Evolutionary conservation across 2,329 filamentous ascomycete genomes (phyloP).

Genomic region (Coniochaeta hoffmannii): DNA sequence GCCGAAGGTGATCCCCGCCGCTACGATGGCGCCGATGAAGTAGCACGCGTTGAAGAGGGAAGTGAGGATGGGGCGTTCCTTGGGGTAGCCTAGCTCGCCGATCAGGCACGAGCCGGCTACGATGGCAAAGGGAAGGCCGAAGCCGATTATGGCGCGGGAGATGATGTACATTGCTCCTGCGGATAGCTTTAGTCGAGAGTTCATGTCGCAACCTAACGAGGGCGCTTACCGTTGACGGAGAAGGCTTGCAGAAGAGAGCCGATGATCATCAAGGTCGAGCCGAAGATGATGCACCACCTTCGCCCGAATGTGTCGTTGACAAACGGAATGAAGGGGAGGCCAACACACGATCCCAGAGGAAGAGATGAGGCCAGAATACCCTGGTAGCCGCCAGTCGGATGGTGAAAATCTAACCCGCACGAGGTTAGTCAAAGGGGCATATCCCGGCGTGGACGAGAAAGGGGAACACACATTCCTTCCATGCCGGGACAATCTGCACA

Average conservation of each 20-base stretch:
- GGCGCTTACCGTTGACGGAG: constrained; percentile 29
- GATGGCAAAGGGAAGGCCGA: constrained; percentile 54
- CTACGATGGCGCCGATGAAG: constrained; percentile 44
- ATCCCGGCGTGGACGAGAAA: neutral
- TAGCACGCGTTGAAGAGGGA: constrained; percentile 33
- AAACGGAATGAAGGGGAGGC: constrained; percentile 42
- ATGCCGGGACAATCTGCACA: constrained; percentile 28
- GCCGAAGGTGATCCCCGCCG: constrained; percentile 40
- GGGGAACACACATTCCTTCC: constrained; percentile 23
- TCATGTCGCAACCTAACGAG: neutral
- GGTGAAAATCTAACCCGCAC: constrained; percentile 17
- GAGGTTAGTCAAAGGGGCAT: neutral
- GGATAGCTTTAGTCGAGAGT: neutral
- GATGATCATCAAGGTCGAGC: constrained; percentile 42
- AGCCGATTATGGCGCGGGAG: constrained; percentile 51
- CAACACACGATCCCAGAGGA: constrained; percentile 42
- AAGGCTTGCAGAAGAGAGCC: constrained; percentile 46
- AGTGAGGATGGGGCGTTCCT: constrained; percentile 51
- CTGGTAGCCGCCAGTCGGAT: constrained; percentile 22
- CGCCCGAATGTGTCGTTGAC: constrained; percentile 43
- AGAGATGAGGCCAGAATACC: constrained; percentile 45
- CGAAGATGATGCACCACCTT: constrained; percentile 43
- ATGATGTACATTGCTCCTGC: constrained; percentile 48
- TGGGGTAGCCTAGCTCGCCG: constrained; percentile 53
- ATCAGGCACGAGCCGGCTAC: constrained; percentile 51